Base-by-base conservation (phyloP, 2,329 filamentous ascomycete genomes). In the Lasiodiplodia sp. region DNA sequence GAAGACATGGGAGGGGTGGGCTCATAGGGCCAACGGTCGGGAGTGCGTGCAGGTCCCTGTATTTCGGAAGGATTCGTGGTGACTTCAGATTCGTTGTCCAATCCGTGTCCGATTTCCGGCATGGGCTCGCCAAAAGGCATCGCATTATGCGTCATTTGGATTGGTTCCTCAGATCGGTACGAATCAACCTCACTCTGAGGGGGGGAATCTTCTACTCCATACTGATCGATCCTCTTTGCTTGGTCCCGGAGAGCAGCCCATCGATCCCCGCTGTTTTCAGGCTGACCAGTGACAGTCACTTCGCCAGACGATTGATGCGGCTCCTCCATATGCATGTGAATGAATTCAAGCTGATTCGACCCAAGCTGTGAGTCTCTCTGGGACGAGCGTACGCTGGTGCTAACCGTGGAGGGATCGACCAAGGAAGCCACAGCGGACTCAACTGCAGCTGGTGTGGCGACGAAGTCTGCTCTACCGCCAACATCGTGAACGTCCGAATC, bases 371-470 rank as follows among this genome's bases (percentile, higher is more conserved):
- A 68, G 14, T 56, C 53, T 4, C 52, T 38, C 2, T 75, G 71
- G 18, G 79, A 80, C 2, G 79, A 81, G 12, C 75, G 78, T 56
- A 80, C 75, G 70, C 70, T 66, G 10, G 60, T 64, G 55, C 82
- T 94, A 66, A 97, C 77, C 14, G 91, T 87, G 2, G 93, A 96
- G 0, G 93, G 95, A 21, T 94, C 93, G 73, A 96, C 91, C 7
- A 98, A 83, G 18, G 94, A 97, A 8, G 95, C 95, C 12, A 98
- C 94, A 11, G 92, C 92, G 16, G 94, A 97, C 79, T 97, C 94
- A 0, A 97, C 89, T 2, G 87, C 93, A 40, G 89, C 76, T 2
- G 88, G 88, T 1, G 88, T 89, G 73, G 94, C 89, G 3, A 96
- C 86, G 75, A 93, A 91, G 72, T 92, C 86, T 2, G 93, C 91